phyloP scores from a whole-genome alignment of 768 basidiomycete genomes.

The Panellus pusillus region DNA sequence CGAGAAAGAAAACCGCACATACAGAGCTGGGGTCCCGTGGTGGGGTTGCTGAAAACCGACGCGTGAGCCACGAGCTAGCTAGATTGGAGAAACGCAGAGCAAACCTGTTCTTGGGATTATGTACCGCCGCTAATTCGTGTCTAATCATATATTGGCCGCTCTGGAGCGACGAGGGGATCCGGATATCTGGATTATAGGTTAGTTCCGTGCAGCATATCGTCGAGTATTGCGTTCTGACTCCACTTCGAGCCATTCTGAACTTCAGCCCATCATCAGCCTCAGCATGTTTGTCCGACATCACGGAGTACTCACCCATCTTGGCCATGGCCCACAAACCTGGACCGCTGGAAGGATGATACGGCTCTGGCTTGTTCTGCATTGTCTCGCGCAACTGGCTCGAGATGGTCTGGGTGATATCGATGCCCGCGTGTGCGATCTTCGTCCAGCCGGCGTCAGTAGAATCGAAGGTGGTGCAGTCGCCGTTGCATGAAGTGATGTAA shows the following conservation, averaged over 20 bases:
- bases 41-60: slow-evolving; percentile 12
- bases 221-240: slow-evolving; percentile 6
- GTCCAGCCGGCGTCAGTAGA: slow-evolving; percentile 25
- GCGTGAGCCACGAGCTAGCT: not conserved
- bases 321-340: slow-evolving; percentile 28
- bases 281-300: not conserved
- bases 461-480: slow-evolving; percentile 25
- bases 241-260: slow-evolving; percentile 23
- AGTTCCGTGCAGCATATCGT: not conserved
- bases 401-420: slow-evolving; percentile 24
- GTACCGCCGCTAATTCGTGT: slow-evolving; percentile 25
- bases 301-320: slow-evolving; percentile 15
- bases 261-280: not conserved
- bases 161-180: slow-evolving; percentile 22
- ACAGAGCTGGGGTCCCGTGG: slow-evolving; percentile 25
- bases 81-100: not conserved
- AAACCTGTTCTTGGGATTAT: slow-evolving; percentile 23
- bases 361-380: slow-evolving; percentile 26
- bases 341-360: slow-evolving; percentile 23
- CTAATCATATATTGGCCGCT: slow-evolving; percentile 26
- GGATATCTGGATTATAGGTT: slow-evolving; percentile 10
- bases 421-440: slow-evolving; percentile 23
- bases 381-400: slow-evolving; percentile 20
- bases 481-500: slow-evolving; percentile 27
- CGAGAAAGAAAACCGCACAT: not conserved